Percentiles rank a stretch among this genome's conserved stretches.
Conservation (phyloP, 192 early-diverging fungal genomes). For the Backusella parvicylindrica region DNA sequence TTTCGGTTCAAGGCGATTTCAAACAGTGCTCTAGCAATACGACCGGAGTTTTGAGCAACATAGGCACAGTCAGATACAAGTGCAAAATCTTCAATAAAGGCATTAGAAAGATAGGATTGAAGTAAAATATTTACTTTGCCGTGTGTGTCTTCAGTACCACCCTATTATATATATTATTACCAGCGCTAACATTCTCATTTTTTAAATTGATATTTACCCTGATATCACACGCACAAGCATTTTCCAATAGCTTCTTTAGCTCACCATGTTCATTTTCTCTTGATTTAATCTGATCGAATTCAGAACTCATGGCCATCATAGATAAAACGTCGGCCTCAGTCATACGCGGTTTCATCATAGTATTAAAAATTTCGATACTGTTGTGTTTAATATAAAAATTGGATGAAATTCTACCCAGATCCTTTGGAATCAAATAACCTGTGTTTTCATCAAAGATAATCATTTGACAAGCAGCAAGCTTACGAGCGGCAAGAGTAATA, state of each 20-base stretch:
- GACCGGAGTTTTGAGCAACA: constrained; percentile 90
- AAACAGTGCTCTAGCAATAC: constrained; percentile 93
- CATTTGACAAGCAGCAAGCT: constrained; percentile 86
- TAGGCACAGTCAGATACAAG: constrained; percentile 91
- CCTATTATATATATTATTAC: constrained; percentile 39
- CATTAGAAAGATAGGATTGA: constrained; percentile 81
- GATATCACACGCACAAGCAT: constrained; percentile 80
- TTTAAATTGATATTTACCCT: constrained; percentile 46
- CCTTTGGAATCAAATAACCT: constrained; percentile 83
- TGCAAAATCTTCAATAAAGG: constrained; percentile 86
- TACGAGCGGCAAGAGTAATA: constrained; percentile 68
- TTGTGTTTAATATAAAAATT: constrained; percentile 88
- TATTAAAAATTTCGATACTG: constrained; percentile 88
- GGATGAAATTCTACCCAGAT: constrained; percentile 90
- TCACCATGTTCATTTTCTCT: constrained; percentile 87
- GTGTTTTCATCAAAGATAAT: constrained; percentile 83
- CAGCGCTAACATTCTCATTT: not conserved
- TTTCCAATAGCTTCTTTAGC: constrained; percentile 63
- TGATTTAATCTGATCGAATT: constrained; percentile 94
- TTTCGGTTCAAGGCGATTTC: constrained; percentile 89
- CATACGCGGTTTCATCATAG: constrained; percentile 81
- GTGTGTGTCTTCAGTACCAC: constrained; percentile 73
- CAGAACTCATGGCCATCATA: constrained; percentile 84
- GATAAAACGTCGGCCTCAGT: constrained; percentile 91
- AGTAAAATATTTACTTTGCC: constrained; percentile 96